These are phyloP conservation scores for Lactarius pseudohatsudake DNA, from an alignment of 768 basidiomycete species.

Conservation along the genomic window DNA sequence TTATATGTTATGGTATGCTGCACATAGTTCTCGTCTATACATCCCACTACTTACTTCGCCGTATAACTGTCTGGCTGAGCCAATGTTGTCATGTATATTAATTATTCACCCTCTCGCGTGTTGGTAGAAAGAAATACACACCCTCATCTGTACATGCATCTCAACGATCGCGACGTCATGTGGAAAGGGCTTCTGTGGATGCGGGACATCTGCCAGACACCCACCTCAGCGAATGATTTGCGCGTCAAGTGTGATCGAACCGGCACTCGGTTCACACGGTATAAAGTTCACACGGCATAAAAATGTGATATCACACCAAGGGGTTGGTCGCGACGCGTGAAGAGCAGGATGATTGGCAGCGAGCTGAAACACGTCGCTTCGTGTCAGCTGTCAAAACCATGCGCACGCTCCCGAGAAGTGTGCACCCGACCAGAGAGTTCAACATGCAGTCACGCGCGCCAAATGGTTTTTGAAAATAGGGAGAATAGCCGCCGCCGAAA, in stretches of 20 bases:
- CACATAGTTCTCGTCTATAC: constrained; percentile 27
- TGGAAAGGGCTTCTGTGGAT: background rate
- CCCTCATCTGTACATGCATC: constrained; percentile 18
- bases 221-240: constrained; percentile 1
- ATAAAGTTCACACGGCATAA: background rate
- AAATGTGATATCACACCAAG: constrained; percentile 9
- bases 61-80: constrained; percentile 24
- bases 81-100: constrained; percentile 28
- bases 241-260: background rate
- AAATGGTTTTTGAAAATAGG: background rate
- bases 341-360: background rate
- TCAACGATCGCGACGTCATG: constrained; percentile 14
- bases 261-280: constrained; percentile 2
- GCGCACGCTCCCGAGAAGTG: background rate
- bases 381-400: constrained; percentile 14
- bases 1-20: constrained; percentile 28
- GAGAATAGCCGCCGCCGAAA: constrained; percentile 3
- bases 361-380: constrained; percentile 16
- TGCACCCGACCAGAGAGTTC: background rate
- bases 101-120: constrained; percentile 21
- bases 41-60: constrained; percentile 24
- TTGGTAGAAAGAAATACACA: constrained; percentile 19
- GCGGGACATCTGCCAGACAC: background rate
- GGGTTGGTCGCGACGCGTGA: constrained; percentile 14
- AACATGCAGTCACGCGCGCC: constrained; percentile 1